These are phyloP conservation scores for Dioszegia hungarica DNA, from an alignment of 768 basidiomycete genomes.

Conservation along the genomic window DNA sequence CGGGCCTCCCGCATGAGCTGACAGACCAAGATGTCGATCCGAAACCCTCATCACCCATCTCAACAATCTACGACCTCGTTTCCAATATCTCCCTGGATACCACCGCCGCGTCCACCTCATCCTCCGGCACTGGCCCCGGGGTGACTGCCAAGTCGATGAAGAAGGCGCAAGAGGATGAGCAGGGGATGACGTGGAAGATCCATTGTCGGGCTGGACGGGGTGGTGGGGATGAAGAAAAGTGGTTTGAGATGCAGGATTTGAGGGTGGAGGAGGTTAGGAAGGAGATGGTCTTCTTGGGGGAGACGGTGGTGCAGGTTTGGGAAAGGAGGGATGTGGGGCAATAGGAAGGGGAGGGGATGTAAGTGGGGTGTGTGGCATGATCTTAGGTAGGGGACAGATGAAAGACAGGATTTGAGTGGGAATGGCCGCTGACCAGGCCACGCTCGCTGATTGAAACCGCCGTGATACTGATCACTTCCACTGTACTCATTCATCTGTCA, in stretches of 20 bases:
- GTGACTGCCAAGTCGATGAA: conserved; percentile 18
- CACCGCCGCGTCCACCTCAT: conserved; percentile 84
- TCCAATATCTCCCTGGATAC: conserved; percentile 95
- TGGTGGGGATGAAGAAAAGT: conserved; percentile 78
- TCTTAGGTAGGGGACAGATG: neutral
- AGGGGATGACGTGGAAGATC: conserved; percentile 83
- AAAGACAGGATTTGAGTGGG: too few species aligned
- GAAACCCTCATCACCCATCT: conserved; percentile 54
- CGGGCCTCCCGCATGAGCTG: conserved; percentile 8
- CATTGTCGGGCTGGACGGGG: conserved; percentile 53
- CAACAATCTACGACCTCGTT: conserved; percentile 84
- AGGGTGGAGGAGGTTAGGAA: conserved; percentile 93
- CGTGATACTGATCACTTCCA: too few species aligned
- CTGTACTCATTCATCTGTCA: too few species aligned
- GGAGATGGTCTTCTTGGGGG: conserved; percentile 96
- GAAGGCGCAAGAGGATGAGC: conserved; percentile 54
- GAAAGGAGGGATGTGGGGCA: conserved; percentile 42
- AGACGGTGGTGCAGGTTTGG: conserved; percentile 82
- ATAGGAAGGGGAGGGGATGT: neutral
- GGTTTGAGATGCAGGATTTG: conserved; percentile 94
- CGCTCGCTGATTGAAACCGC: too few species aligned
- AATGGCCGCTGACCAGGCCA: too few species aligned
- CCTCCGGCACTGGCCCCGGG: conserved; percentile 37
- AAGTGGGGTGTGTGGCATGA: neutral
- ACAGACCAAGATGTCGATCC: conserved; percentile 70